Conservation (phyloP, 2,329 filamentous ascomycete species). For the Hypoxylon sp. region DNA sequence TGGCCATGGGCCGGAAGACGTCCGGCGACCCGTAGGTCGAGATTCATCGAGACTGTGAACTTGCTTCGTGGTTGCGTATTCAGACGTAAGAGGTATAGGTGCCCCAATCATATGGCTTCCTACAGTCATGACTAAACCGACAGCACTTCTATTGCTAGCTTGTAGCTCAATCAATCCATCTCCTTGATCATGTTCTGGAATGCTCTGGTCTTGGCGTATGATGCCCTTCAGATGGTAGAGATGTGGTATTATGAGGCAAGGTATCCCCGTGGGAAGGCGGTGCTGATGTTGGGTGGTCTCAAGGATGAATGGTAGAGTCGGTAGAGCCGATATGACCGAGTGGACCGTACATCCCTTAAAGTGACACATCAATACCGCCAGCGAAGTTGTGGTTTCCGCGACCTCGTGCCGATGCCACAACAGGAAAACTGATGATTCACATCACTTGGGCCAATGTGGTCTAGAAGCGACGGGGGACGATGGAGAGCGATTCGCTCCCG, state of each 20-base stretch:
- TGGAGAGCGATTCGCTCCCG: no score
- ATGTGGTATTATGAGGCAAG: slow-evolving; percentile 96
- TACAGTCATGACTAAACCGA: neutral
- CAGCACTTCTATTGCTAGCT: neutral
- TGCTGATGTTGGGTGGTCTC: slow-evolving; percentile 96
- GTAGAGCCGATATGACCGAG: neutral
- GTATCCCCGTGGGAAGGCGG: slow-evolving; percentile 90
- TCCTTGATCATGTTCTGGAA: slow-evolving; percentile 98
- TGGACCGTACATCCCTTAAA: neutral
- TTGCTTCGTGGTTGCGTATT: no score
- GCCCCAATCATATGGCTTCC: no score
- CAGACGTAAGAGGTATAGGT: no score
- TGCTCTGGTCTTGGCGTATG: slow-evolving; percentile 95
- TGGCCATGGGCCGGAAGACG: no score
- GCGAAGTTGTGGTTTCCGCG: no score
- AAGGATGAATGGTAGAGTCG: slow-evolving; percentile 72
- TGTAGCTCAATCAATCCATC: slow-evolving; percentile 94
- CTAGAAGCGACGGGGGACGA: no score
- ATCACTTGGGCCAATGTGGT: no score
- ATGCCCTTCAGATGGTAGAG: slow-evolving; percentile 90
- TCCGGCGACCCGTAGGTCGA: no score
- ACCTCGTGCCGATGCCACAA: no score
- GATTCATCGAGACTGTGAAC: no score
- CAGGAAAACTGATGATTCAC: no score
- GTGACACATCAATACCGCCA: neutral